These are phyloP conservation scores for Collariella sp. DNA, from an alignment of 495 filamentous ascomycete genomes.

Conservation along the genomic window DNA sequence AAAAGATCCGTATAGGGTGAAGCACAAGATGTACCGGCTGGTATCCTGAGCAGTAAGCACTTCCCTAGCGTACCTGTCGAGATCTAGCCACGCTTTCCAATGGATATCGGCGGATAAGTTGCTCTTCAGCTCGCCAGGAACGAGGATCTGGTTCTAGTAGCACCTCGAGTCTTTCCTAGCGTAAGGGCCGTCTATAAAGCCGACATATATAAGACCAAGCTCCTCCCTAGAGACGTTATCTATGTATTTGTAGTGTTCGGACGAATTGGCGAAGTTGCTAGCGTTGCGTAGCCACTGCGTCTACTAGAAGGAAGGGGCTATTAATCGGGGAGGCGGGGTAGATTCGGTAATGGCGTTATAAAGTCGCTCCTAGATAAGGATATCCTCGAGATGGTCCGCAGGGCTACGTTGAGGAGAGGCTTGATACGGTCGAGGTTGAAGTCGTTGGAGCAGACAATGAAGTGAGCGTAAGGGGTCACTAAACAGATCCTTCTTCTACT, in stretches of 20 bases:
- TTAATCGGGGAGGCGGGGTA: background rate
- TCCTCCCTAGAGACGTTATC: background rate
- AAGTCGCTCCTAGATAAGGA: background rate
- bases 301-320: too few species aligned
- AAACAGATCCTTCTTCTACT: conserved; percentile 12
- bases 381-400: conserved; percentile 10
- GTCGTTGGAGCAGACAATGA: conserved; percentile 25
- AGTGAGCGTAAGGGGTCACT: conserved; percentile 21
- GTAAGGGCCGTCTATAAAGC: conserved; percentile 32
- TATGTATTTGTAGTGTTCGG: background rate
- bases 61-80: too few species aligned
- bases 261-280: background rate
- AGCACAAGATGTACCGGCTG: conserved; percentile 40
- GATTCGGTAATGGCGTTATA: background rate
- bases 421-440: conserved; percentile 29
- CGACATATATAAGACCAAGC: conserved; percentile 14
- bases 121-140: too few species aligned
- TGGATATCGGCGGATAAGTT: too few species aligned
- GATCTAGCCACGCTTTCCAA: too few species aligned
- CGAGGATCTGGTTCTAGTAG: conserved; percentile 40
- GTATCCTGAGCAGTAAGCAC: too few species aligned
- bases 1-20: conserved; percentile 34
- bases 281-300: background rate
- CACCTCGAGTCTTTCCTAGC: conserved; percentile 24
- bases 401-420: conserved; percentile 24